phyloP scores from a whole-genome alignment of 2,329 filamentous ascomycete species.

The Botrytis squamosa region DNA sequence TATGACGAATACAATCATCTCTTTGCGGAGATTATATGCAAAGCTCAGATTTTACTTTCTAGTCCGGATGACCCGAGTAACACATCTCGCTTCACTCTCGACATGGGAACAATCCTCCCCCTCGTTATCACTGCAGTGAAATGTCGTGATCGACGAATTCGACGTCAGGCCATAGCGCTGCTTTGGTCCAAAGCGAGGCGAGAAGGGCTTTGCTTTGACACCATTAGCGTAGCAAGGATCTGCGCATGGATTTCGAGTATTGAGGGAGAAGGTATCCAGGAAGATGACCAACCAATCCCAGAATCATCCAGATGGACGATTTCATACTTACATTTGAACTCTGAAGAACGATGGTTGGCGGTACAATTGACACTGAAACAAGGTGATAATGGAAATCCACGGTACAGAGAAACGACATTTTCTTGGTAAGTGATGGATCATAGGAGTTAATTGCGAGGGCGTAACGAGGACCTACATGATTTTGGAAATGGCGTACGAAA shows the following conservation, averaged over 20 bases:
- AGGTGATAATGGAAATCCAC: slow-evolving; percentile 30
- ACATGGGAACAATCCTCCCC: slow-evolving; percentile 39
- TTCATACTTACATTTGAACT: slow-evolving; percentile 37
- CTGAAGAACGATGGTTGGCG: slow-evolving; percentile 37
- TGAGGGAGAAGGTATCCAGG: slow-evolving; percentile 36
- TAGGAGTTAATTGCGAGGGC: slow-evolving; percentile 11
- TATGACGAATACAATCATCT: slow-evolving; percentile 37
- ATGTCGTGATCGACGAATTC: slow-evolving; percentile 35
- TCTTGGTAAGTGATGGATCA: slow-evolving; percentile 32
- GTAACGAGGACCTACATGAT: slow-evolving; percentile 2
- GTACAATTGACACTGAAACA: slow-evolving; percentile 35
- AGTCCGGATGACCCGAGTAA: slow-evolving; percentile 36
- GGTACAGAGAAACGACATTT: slow-evolving; percentile 38
- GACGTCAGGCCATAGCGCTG: slow-evolving; percentile 35
- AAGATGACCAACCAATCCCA: slow-evolving; percentile 34
- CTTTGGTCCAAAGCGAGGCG: slow-evolving; percentile 38
- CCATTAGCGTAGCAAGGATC: slow-evolving; percentile 36
- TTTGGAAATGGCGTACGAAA: slow-evolving; percentile 14
- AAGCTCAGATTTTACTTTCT: slow-evolving; percentile 34
- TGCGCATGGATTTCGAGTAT: slow-evolving; percentile 39
- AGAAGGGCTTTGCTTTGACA: slow-evolving; percentile 39
- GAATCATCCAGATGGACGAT: slow-evolving; percentile 34
- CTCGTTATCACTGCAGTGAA: slow-evolving; percentile 37
- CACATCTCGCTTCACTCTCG: slow-evolving; percentile 37
- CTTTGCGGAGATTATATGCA: slow-evolving; percentile 37